These are phyloP conservation scores for Raddia distichophylla DNA, from an alignment of 176 grass and related monocot species.

Conservation along the genomic window DNA sequence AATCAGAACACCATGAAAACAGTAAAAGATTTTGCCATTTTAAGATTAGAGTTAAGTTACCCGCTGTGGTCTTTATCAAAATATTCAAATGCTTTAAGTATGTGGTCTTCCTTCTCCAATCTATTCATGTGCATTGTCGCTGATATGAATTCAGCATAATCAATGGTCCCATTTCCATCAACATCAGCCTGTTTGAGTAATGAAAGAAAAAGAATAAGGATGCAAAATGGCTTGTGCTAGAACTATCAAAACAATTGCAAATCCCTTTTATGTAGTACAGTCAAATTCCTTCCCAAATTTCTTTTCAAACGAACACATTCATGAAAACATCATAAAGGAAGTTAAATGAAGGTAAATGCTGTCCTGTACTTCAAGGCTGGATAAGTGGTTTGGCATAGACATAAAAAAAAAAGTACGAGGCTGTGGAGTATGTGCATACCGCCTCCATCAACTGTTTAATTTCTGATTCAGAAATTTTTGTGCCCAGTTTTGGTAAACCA, in stretches of 20 bases:
- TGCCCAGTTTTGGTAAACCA: slow-evolving; percentile 97
- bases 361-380: not conserved
- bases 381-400: slow-evolving; percentile 20
- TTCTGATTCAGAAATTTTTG: slow-evolving; percentile 96
- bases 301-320: slow-evolving; percentile 15
- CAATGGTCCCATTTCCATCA: slow-evolving; percentile 98
- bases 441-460: slow-evolving; percentile 95
- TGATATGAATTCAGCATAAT: slow-evolving; percentile 93
- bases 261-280: slow-evolving; percentile 7
- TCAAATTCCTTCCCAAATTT: slow-evolving; percentile 3
- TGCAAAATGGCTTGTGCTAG: not conserved
- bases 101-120: slow-evolving; percentile 94
- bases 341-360: not conserved
- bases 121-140: slow-evolving; percentile 99
- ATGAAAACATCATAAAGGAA: slow-evolving; percentile 27
- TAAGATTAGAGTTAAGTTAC: slow-evolving; percentile 52
- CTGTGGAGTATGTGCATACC: slow-evolving; percentile 58
- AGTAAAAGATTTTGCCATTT: not conserved
- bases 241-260: slow-evolving; percentile 22
- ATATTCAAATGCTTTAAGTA: slow-evolving; percentile 97
- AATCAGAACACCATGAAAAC: slow-evolving; percentile 40
- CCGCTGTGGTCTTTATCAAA: slow-evolving; percentile 98
- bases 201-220: slow-evolving; percentile 17
- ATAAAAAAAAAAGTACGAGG: not conserved
- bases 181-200: slow-evolving; percentile 84